Conservation (phyloP, 768 basidiomycete species). For the Amanita rubescens region DNA sequence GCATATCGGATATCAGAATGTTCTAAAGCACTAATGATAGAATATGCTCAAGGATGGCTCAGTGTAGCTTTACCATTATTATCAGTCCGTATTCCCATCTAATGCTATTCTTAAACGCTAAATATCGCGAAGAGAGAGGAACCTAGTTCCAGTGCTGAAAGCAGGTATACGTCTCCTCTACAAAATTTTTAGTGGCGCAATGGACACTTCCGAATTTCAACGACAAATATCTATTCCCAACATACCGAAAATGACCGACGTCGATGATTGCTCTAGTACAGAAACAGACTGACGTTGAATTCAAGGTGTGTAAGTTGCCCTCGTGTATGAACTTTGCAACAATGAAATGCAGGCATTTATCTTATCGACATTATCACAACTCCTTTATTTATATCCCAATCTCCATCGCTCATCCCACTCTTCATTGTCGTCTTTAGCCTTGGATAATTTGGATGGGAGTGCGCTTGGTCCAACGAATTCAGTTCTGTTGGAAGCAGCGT, state of each 20-base stretch:
- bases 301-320: constrained; percentile 38
- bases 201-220: constrained; percentile 70
- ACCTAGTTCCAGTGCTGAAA: constrained; percentile 47
- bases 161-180: constrained; percentile 59
- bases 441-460: constrained; percentile 52
- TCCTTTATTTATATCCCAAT: constrained; percentile 62
- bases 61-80: constrained; percentile 55
- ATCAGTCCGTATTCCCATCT: constrained; percentile 45
- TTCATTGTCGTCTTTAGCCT: constrained; percentile 43
- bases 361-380: constrained; percentile 41
- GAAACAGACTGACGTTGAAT: constrained; percentile 38
- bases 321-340: neutral
- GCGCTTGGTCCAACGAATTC: constrained; percentile 32
- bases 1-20: constrained; percentile 57
- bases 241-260: constrained; percentile 60
- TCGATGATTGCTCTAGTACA: constrained; percentile 52
- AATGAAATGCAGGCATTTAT: constrained; percentile 29
- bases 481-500: constrained; percentile 39
- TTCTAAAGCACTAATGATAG: constrained; percentile 56
- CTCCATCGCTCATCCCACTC: constrained; percentile 50
- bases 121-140: constrained; percentile 55
- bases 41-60: constrained; percentile 70
- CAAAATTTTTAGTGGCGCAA: constrained; percentile 51
- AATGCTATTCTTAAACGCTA: constrained; percentile 16
- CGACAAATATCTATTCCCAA: constrained; percentile 69